These are phyloP conservation scores for Trichosporon ovoides DNA, from an alignment of 1,284 basidiomycete genomes.

Conservation along the genomic window DNA sequence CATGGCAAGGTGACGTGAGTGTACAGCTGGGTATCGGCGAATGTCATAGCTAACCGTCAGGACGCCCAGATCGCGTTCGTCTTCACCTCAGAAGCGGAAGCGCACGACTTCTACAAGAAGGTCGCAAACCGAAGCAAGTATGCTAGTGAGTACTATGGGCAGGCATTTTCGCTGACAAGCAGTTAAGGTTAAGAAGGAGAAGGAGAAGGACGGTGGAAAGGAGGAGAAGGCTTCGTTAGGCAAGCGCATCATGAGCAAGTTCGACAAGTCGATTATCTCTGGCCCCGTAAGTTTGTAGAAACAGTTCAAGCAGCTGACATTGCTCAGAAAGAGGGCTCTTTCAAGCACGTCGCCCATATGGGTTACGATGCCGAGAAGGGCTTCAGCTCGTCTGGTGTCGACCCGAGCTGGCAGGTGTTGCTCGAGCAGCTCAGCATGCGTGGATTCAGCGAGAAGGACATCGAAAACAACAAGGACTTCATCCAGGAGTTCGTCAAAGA, in stretches of 20 bases:
- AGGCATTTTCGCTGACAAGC: not conserved
- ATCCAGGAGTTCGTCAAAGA: constrained; percentile 77
- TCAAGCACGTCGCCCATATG: constrained; percentile 92
- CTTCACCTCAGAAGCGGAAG: constrained; percentile 83
- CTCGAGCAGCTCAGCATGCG: constrained; percentile 65
- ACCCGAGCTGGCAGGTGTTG: constrained; percentile 81
- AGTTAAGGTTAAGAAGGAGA: constrained; percentile 40
- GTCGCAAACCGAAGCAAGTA: constrained; percentile 65
- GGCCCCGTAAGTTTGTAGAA: constrained; percentile 55
- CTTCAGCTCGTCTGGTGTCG: constrained; percentile 81
- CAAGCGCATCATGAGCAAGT: constrained; percentile 64
- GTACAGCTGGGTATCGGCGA: constrained; percentile 54
- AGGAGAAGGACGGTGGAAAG: constrained; percentile 20
- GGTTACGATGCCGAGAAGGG: constrained; percentile 82
- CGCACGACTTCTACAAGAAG: constrained; percentile 83
- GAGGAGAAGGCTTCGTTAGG: constrained; percentile 35
- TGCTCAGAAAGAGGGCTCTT: constrained; percentile 58
- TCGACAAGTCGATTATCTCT: constrained; percentile 88
- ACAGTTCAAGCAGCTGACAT: not conserved
- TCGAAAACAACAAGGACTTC: constrained; percentile 76
- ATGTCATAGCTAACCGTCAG: constrained; percentile 37
- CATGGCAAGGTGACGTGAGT: constrained; percentile 86
- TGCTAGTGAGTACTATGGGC: constrained; percentile 49
- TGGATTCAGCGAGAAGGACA: constrained; percentile 62
- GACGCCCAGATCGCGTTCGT: constrained; percentile 66